phyloP scores from a whole-genome alignment of 352 stramenopile species.

The Pythium coloratum region DNA sequence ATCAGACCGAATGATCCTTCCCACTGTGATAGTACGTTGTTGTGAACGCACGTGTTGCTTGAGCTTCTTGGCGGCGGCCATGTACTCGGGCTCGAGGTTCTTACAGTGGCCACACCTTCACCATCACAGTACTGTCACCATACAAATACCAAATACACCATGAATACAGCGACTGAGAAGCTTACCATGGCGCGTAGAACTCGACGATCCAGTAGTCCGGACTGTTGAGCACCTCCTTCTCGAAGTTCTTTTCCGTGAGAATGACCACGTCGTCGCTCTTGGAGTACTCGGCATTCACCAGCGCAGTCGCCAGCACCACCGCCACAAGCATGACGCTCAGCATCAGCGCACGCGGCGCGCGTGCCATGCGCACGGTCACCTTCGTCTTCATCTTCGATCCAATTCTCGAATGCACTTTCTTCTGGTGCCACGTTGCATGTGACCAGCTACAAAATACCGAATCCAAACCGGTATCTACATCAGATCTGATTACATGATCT shows the following conservation, averaged over 20 bases:
- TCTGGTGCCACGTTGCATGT: slow-evolving; percentile 19
- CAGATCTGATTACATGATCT: background rate
- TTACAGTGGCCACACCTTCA: slow-evolving; percentile 89
- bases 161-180: slow-evolving; percentile 7
- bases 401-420: background rate
- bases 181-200: slow-evolving; percentile 91
- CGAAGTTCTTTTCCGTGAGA: slow-evolving; percentile 83
- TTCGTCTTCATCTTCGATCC: slow-evolving; percentile 7
- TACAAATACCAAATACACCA: background rate
- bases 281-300: slow-evolving; percentile 39
- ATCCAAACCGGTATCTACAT: slow-evolving; percentile 8
- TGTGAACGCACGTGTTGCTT: slow-evolving; percentile 55
- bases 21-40: no score
- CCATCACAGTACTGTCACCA: no score
- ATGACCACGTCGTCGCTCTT: slow-evolving; percentile 62
- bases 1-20: background rate
- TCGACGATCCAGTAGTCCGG: slow-evolving; percentile 90
- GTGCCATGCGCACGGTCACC: background rate
- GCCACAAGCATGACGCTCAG: slow-evolving; percentile 6
- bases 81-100: slow-evolving; percentile 88
- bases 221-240: slow-evolving; percentile 80
- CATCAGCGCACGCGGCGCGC: slow-evolving; percentile 2
- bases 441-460: background rate
- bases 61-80: slow-evolving; percentile 83
- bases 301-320: slow-evolving; percentile 4